Conservation (phyloP, 495 filamentous ascomycete species). For the Aspergillus sclerotioniger region DNA sequence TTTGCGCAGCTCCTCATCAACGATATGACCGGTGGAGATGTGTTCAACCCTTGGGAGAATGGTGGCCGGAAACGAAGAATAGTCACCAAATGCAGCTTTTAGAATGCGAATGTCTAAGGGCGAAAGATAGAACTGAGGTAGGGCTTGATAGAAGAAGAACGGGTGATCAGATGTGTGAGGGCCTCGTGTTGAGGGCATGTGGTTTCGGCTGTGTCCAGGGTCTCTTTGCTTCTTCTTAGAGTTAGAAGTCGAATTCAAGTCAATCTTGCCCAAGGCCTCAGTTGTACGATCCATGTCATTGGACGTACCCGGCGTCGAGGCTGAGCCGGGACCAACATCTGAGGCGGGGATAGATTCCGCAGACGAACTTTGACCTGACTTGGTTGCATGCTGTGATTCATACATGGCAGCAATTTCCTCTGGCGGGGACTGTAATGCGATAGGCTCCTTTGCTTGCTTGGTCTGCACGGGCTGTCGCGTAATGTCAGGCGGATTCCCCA, state of each 20-base stretch:
- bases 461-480: constrained; percentile 50
- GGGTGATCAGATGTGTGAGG: constrained; percentile 39
- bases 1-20: constrained; percentile 86
- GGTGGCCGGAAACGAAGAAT: constrained; percentile 79
- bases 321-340: not conserved
- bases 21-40: constrained; percentile 83
- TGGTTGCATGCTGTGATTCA: constrained; percentile 43
- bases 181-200: constrained; percentile 10
- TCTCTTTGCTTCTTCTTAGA: constrained; percentile 28
- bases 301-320: constrained; percentile 16
- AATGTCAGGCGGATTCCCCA: constrained; percentile 65
- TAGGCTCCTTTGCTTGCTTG: constrained; percentile 44
- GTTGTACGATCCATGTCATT: constrained; percentile 29
- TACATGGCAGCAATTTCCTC: constrained; percentile 56
- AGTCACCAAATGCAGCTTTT: constrained; percentile 83
- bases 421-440: constrained; percentile 42
- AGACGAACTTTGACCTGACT: constrained; percentile 42
- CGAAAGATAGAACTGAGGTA: constrained; percentile 89
- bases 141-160: constrained; percentile 85
- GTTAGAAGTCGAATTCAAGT: constrained; percentile 18
- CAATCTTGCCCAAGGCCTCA: constrained; percentile 27
- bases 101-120: constrained; percentile 94
- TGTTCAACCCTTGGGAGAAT: constrained; percentile 89
- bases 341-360: constrained; percentile 17
- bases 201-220: constrained; percentile 16